Evolutionary conservation across 2,329 filamentous ascomycete species (phyloP), one percentile per base, ranked within the genome.

Genomic region (Sporothrix dimorphospora): DNA sequence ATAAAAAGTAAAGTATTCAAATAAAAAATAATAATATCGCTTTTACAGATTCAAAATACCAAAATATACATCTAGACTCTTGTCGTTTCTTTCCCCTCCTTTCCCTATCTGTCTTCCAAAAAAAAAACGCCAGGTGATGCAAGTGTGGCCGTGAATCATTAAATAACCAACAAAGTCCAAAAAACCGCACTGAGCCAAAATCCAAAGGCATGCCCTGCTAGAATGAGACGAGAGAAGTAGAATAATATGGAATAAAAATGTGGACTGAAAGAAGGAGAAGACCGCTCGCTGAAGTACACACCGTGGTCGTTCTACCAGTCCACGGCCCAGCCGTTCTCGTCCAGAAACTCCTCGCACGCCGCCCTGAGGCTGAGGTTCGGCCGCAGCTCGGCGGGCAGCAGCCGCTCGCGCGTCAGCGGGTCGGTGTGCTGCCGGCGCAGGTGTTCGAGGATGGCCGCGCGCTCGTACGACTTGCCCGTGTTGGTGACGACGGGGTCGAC

Each of bases 391-490:
- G 85, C 82, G 0, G 89, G 84, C 0, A 82, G 82, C 66, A 98
- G 85, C 0, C 91, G 89, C 74, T 94, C 91, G 55, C 95, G 86
- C 0, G 95, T 98, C 47, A 98, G 81, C 0, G 96, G 96, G 79
- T 99, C 96, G 16, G 88, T 92, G 0, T 86, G 86, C 45, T 89
- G 89, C 27, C 92, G 86, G 77, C 92, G 91, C 34, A 99, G 85
- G 79, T 98, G 94, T 81, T 97, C 94, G 78, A 94, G 85, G 73
- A 99, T 91, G 19, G 92, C 92, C 0, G 92, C 87, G 55, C 95
- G 88, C 80, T 98, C 96, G 79, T 97, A 99, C 1, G 92, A 96
- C 75, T 94, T 92, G 14, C 96, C 96, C 1, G 92, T 94, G 78
- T 92, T 94, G 0, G 93, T 95, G 90, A 88, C 80, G 21, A 89